A percentile compares a stretch with the other conserved stretches of the same genome.
These are phyloP conservation scores for Aspergillus wentii DNA, from an alignment of 495 filamentous ascomycete genomes.

Conservation along the genomic window DNA sequence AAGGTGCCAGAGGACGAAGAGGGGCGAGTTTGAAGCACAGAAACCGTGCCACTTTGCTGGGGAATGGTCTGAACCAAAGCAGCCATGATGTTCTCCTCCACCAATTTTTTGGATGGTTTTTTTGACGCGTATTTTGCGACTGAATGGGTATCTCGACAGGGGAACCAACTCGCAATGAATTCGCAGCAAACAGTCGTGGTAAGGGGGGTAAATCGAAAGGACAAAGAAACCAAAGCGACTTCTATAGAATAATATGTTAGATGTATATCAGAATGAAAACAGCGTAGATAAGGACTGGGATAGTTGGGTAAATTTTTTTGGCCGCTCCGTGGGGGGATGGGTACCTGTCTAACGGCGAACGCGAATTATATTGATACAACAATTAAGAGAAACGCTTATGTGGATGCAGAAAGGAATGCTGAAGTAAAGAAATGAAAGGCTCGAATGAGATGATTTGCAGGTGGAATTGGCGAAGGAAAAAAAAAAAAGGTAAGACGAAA, in stretches of 20 bases:
- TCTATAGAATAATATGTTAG: too few species aligned
- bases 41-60: constrained; percentile 72
- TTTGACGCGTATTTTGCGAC: neutral
- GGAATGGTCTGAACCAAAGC: constrained; percentile 89
- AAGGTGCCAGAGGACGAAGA: constrained; percentile 60
- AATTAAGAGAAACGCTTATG: constrained; percentile 21
- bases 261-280: too few species aligned
- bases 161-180: constrained; percentile 13
- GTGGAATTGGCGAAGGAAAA: constrained; percentile 15
- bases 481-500: constrained; percentile 16
- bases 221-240: too few species aligned
- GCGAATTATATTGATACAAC: constrained; percentile 37
- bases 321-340: constrained; percentile 1
- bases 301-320: too few species aligned
- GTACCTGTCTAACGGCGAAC: constrained; percentile 32
- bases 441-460: constrained; percentile 24
- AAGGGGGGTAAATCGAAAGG: constrained; percentile 10
- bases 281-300: too few species aligned
- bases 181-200: constrained; percentile 3
- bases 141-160: constrained; percentile 14
- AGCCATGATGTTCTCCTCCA: constrained; percentile 61
- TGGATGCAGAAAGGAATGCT: constrained; percentile 32
- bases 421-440: constrained; percentile 34
- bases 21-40: constrained; percentile 77
- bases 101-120: constrained; percentile 14